Base-by-base conservation (phyloP, 1,284 basidiomycete species). In the Irpex lacteus region DNA sequence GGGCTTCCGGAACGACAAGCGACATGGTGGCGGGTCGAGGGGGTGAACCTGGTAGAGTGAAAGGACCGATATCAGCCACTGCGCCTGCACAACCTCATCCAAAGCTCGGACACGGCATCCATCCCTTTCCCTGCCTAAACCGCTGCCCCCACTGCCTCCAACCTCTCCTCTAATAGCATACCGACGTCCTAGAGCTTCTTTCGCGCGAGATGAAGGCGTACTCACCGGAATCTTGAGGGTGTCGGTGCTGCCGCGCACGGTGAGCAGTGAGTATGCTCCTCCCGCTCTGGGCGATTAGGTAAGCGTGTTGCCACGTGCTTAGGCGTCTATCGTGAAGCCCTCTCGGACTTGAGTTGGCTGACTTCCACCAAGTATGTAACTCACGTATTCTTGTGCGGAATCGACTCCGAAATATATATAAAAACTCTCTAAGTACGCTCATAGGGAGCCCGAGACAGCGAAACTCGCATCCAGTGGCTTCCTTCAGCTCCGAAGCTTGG, bases 1-100 rank as follows among this genome's bases (percentile, higher is more conserved):
- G 94, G 70, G 92, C 78, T 81, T 97, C 95, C 65, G 94, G 95
- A 65, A 95, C 88, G 76, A 96, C 94, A 81, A 97, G 91, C 80
- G 95, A 96, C 95, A 95, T 95, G 76, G 55, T 78, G 73, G 65
- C 56, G 47, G 50, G 57, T 55, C 65, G 66, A 61, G 60, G 64
- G 63, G 50, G 60, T 37, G 26, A 58, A 52, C 60, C 60, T 61
- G 40, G 32, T 7, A 53, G 36, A 49, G 36, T n/a, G 36, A 60
- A 18, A 32, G 26, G 44, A 53, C 40, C 4, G 2, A 19, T 21
- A 55, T 59, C 37, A 66, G 61, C 36, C 11, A 32, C 13, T 9
- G 54, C 32, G 19, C n/a, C 18, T 34, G 57, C n/a, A 44, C 54
- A 44, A 36, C 44, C 63, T 61, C 66, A 67, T 67, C 66, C 64